Conservation (phyloP, 371 early-diverging fungal species). For the Mortierella sp. region DNA sequence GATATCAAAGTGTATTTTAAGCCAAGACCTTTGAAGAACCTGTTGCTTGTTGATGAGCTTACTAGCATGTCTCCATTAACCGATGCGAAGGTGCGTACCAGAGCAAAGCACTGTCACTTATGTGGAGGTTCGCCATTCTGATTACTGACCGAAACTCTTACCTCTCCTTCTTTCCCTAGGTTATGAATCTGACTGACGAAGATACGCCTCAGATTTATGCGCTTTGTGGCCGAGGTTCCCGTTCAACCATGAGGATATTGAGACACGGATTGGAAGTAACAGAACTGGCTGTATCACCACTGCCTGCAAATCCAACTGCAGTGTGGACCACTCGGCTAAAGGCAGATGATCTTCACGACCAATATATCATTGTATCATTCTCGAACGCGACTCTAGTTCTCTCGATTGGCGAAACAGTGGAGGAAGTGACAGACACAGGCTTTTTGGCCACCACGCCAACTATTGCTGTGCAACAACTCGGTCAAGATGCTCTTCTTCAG, state of each 20-base stretch:
- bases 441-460: conserved; percentile 86
- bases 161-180: conserved; percentile 46
- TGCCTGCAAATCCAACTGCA: conserved; percentile 94
- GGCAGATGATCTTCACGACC: conserved; percentile 66
- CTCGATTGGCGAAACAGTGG: conserved; percentile 94
- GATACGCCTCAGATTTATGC: conserved; percentile 95
- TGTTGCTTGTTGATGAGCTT: conserved; percentile 89
- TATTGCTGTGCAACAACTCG: conserved; percentile 84
- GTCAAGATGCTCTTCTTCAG: conserved; percentile 93
- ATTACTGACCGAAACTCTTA: conserved; percentile 9
- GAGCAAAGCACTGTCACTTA: not conserved
- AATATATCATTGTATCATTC: conserved; percentile 95
- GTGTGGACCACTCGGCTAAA: conserved; percentile 92
- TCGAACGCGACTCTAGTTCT: conserved; percentile 93
- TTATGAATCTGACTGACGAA: conserved; percentile 89
- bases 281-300: conserved; percentile 91
- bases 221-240: conserved; percentile 86
- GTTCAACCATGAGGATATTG: conserved; percentile 87
- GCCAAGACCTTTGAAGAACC: conserved; percentile 84
- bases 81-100: conserved; percentile 58
- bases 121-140: not conserved
- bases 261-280: conserved; percentile 93
- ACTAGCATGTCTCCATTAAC: conserved; percentile 87
- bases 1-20: conserved; percentile 75
- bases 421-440: conserved; percentile 93